These are phyloP conservation scores for Verticillium tricorpus DNA, from an alignment of 2,329 filamentous ascomycete genomes.

Conservation along the genomic window DNA sequence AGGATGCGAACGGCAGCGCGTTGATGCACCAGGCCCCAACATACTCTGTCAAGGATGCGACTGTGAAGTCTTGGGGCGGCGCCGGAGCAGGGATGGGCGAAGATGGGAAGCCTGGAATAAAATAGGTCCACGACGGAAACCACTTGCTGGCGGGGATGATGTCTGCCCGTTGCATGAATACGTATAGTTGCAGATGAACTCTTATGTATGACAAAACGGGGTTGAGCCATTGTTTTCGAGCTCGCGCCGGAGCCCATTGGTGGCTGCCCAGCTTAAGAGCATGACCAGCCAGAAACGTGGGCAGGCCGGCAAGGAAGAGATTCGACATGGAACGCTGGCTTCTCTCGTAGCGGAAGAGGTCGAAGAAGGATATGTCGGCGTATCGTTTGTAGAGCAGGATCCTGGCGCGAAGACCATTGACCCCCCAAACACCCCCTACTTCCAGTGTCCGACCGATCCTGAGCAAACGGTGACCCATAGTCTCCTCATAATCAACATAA, in stretches of 20 bases:
- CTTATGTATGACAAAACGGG: conserved; percentile 31
- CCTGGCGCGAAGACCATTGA: conserved; percentile 48
- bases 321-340: conserved; percentile 25
- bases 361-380: conserved; percentile 42
- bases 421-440: conserved; percentile 43
- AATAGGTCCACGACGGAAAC: conserved; percentile 44
- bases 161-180: conserved; percentile 47
- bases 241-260: conserved; percentile 11
- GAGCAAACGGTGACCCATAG: conserved; percentile 35
- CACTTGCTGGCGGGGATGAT: conserved; percentile 35
- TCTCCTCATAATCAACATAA: conserved; percentile 43
- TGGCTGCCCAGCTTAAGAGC: conserved; percentile 23
- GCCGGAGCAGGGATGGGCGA: conserved; percentile 47
- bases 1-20: conserved; percentile 41
- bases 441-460: conserved; percentile 29
- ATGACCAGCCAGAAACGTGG: conserved; percentile 30
- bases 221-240: conserved; percentile 13
- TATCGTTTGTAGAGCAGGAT: conserved; percentile 51
- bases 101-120: conserved; percentile 47
- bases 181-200: conserved; percentile 47
- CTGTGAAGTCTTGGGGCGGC: conserved; percentile 30
- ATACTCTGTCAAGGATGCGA: conserved; percentile 38
- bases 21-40: conserved; percentile 34
- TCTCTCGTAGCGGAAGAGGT: conserved; percentile 31
- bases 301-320: conserved; percentile 33